phyloP scores from a whole-genome alignment of 1,139 yeast species.

The Taiozyma sp. region DNA sequence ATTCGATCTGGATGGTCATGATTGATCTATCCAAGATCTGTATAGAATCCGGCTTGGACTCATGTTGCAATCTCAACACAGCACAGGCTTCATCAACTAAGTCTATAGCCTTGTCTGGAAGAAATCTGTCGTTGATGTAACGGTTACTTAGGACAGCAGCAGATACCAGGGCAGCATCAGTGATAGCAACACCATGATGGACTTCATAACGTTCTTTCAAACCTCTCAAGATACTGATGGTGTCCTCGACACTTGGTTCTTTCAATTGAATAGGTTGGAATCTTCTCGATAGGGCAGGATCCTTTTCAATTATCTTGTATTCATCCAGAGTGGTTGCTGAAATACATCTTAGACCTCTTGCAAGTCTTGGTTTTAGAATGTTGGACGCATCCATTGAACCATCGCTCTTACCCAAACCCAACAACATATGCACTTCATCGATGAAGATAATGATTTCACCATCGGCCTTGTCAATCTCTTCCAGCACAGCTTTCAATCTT shows the following conservation, averaged over 20 bases:
- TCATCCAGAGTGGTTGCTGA: conserved; percentile 96
- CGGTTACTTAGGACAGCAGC: conserved; percentile 90
- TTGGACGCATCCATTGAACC: conserved; percentile 97
- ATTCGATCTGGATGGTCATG: conserved; percentile 92
- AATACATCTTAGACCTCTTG: conserved; percentile 92
- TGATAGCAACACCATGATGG: conserved; percentile 96
- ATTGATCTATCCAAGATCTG: conserved; percentile 84
- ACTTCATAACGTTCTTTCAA: conserved; percentile 92
- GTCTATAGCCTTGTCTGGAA: conserved; percentile 96
- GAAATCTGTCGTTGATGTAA: conserved; percentile 83
- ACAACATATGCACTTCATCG: conserved; percentile 86
- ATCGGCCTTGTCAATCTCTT: conserved; percentile 79
- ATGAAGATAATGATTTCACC: conserved; percentile 81
- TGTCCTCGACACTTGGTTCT: conserved; percentile 92
- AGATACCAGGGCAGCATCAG: conserved; percentile 89
- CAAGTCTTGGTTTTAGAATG: conserved; percentile 86
- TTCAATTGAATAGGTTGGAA: conserved; percentile 84
- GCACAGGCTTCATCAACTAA: conserved; percentile 97
- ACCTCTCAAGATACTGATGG: conserved; percentile 89
- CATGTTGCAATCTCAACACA: conserved; percentile 89
- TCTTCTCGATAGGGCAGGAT: conserved; percentile 87
- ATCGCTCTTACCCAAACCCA: conserved; percentile 93
- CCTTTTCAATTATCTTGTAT: conserved; percentile 86
- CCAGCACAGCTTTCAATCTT: conserved; percentile 75
- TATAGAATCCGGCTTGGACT: conserved; percentile 93